These are phyloP conservation scores for Pichia sp. DNA, from an alignment of 1,139 yeast genomes.

Conservation along the genomic window DNA sequence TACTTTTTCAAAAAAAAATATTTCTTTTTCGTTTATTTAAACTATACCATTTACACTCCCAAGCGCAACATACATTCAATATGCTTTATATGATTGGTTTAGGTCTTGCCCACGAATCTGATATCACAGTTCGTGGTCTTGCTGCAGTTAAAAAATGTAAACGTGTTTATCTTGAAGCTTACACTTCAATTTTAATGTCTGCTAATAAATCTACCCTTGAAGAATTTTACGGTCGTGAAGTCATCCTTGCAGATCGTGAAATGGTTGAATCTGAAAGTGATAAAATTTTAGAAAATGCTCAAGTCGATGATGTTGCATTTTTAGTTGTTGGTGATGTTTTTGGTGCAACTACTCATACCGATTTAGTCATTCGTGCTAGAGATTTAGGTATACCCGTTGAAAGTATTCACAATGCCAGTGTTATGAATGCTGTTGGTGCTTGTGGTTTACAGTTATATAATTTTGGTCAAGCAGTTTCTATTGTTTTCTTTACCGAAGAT, in stretches of 20 bases:
- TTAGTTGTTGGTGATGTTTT: constrained; percentile 96
- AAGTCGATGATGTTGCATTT: constrained; percentile 79
- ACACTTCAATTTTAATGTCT: constrained; percentile 92
- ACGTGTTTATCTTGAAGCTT: constrained; percentile 89
- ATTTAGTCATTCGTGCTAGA: constrained; percentile 83
- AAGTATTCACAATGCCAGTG: constrained; percentile 90
- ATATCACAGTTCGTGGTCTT: constrained; percentile 91
- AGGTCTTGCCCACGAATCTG: constrained; percentile 83
- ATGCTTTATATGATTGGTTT: constrained; percentile 91
- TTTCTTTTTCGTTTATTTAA: too few relatives aligned
- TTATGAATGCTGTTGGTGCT: constrained; percentile 98
- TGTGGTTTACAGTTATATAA: constrained; percentile 93
- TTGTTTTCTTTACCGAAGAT: constrained; percentile 88
- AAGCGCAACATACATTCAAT: neutral
- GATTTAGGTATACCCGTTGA: constrained; percentile 74
- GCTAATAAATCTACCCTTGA: constrained; percentile 68
- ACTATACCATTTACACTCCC: neutral
- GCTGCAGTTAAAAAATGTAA: constrained; percentile 77
- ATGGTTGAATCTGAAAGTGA: constrained; percentile 88
- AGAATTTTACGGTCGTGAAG: constrained; percentile 76
- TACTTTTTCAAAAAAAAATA: too few relatives aligned
- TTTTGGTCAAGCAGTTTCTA: constrained; percentile 93
- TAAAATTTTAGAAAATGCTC: constrained; percentile 68
- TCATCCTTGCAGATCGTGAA: constrained; percentile 88
- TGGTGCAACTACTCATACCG: constrained; percentile 98